These are phyloP conservation scores for Trichoderma asperelloides DNA, from an alignment of 495 filamentous ascomycete genomes.

Conservation along the genomic window DNA sequence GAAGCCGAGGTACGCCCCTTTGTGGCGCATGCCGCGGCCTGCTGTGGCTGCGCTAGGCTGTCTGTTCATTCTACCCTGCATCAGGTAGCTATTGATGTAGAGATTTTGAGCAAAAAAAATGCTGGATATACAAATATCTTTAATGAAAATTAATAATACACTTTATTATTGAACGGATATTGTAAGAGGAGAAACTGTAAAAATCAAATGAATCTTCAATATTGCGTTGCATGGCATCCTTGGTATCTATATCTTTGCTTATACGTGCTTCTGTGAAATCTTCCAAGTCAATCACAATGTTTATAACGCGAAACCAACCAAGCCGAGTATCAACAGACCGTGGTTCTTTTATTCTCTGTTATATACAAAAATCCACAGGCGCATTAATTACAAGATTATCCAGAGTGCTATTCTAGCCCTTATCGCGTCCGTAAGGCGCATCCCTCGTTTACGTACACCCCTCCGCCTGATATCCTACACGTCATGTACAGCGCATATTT, in stretches of 20 bases:
- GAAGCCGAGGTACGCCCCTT: constrained; percentile 3
- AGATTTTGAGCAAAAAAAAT: neutral
- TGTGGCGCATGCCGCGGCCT: neutral
- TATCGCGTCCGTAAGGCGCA: neutral
- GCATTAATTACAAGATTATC: neutral
- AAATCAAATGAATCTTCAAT: too few species aligned
- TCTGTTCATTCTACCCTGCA: neutral
- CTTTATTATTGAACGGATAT: too few species aligned
- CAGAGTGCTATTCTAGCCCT: neutral
- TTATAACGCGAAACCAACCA: too few species aligned
- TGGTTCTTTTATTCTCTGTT: neutral
- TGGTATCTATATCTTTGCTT: too few species aligned
- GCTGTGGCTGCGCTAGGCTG: neutral
- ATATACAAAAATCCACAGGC: neutral
- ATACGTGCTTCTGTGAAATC: too few species aligned
- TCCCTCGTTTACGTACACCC: neutral
- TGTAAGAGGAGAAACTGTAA: too few species aligned
- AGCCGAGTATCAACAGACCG: too few species aligned
- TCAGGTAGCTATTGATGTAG: neutral
- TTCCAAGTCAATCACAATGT: too few species aligned
- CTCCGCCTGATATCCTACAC: neutral
- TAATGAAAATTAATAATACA: neutral
- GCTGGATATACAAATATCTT: neutral
- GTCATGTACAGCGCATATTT: too few species aligned
- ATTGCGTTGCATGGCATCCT: too few species aligned